phyloP scores from a whole-genome alignment of 2,329 filamentous ascomycete species.

The Blumeriella jaapii region DNA sequence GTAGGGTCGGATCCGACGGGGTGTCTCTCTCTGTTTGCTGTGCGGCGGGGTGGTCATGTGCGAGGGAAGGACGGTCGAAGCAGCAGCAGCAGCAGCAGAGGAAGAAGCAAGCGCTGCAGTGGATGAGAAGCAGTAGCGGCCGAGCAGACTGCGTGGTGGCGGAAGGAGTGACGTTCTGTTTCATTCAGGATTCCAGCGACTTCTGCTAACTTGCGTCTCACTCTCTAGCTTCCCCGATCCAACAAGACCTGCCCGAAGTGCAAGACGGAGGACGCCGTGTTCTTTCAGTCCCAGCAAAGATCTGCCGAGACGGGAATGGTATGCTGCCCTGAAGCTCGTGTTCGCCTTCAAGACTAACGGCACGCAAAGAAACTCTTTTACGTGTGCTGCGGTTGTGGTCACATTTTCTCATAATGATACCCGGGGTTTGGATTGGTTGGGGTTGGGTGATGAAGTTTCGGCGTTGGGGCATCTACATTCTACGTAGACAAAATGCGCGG shows the following conservation, averaged over 20 bases:
- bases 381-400: conserved; percentile 87
- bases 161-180: conserved; percentile 11
- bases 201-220: conserved; percentile 31
- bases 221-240: conserved; percentile 76
- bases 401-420: conserved; percentile 61
- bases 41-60: conserved; percentile 37
- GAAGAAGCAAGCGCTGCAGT: conserved; percentile 3
- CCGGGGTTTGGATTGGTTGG: conserved; percentile 6
- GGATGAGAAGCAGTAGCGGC: conserved; percentile 6
- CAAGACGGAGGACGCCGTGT: conserved; percentile 81
- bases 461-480: conserved; percentile 5
- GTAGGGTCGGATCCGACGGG: conserved; percentile 94
- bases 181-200: conserved; percentile 7
- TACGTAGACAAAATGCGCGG: too few relatives aligned
- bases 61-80: conserved; percentile 15
- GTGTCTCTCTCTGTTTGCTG: conserved; percentile 43
- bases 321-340: conserved; percentile 29
- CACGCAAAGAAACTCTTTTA: conserved; percentile 68
- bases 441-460: conserved; percentile 11
- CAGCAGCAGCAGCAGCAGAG: too few relatives aligned
- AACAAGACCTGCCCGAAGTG: conserved; percentile 79
- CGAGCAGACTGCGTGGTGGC: not conserved
- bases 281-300: conserved; percentile 97
- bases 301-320: conserved; percentile 98
- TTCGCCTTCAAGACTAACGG: conserved; percentile 19